phyloP scores from a whole-genome alignment of 2,329 filamentous ascomycete species.

The Lasiodiplodia gonubiensis region DNA sequence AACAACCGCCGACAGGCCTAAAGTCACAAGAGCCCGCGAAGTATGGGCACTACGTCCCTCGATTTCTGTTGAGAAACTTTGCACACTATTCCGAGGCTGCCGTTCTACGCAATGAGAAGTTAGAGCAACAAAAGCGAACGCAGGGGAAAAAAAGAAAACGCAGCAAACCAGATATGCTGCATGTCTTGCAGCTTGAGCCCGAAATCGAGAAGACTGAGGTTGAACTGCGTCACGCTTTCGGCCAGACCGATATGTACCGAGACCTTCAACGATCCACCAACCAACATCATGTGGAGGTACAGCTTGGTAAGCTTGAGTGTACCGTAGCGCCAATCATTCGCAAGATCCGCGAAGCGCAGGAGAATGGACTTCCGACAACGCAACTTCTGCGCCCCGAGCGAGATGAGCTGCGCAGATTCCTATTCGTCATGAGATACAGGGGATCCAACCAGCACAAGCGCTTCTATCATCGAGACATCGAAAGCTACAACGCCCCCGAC shows the following conservation, averaged over 20 bases:
- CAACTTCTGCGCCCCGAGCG: conserved; percentile 41
- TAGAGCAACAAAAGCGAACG: neutral
- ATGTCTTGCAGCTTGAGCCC: neutral
- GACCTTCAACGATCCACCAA: conserved; percentile 33
- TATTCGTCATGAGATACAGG: conserved; percentile 56
- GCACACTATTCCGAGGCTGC: conserved; percentile 32
- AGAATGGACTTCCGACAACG: conserved; percentile 35
- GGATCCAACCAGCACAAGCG: conserved; percentile 43
- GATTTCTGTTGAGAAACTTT: conserved; percentile 45
- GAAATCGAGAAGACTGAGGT: conserved; percentile 29
- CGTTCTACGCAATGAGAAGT: neutral
- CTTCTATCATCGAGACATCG: conserved; percentile 40
- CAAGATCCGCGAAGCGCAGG: conserved; percentile 33
- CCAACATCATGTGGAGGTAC: conserved; percentile 38
- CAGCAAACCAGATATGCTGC: conserved; percentile 4
- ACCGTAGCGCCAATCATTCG: conserved; percentile 34
- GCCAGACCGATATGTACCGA: conserved; percentile 41
- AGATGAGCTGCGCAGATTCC: conserved; percentile 52
- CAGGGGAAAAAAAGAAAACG: neutral
- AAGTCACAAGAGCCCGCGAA: conserved; percentile 20
- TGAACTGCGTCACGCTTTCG: conserved; percentile 36
- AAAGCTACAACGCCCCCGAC: conserved; percentile 44
- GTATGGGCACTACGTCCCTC: conserved; percentile 47
- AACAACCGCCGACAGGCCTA: neutral
- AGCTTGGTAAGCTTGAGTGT: conserved; percentile 37